Evolutionary conservation across 2,329 filamentous ascomycete genomes (phyloP).

Genomic region (Neoascochyta sp.): DNA sequence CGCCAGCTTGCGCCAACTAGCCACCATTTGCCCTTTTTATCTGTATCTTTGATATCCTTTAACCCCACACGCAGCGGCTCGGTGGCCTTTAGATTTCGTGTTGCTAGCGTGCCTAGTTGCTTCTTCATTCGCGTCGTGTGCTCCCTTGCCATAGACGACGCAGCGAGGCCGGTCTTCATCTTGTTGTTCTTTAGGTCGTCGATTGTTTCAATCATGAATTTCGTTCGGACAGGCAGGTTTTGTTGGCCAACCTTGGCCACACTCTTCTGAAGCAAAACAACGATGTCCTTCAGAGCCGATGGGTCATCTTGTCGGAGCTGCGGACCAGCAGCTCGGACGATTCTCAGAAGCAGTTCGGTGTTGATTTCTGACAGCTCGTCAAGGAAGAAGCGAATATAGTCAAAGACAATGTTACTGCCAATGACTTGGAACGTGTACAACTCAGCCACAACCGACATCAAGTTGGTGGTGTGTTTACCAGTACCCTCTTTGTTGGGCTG

Average conservation of each 20-base stretch:
- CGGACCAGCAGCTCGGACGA: slow-evolving; percentile 75
- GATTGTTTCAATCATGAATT: slow-evolving; percentile 97
- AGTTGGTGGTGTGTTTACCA: slow-evolving; percentile 64
- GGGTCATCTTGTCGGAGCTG: slow-evolving; percentile 87
- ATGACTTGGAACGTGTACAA: slow-evolving; percentile 91
- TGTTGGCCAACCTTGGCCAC: slow-evolving; percentile 64
- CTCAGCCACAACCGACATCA: slow-evolving; percentile 78
- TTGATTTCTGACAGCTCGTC: slow-evolving; percentile 74
- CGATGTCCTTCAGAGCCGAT: slow-evolving; percentile 81
- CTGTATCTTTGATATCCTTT: slow-evolving; percentile 74
- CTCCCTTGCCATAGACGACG: slow-evolving; percentile 70
- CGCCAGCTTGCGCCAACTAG: slow-evolving; percentile 91
- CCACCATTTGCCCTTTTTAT: slow-evolving; percentile 97
- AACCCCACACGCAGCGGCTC: slow-evolving; percentile 81
- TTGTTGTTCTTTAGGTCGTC: slow-evolving; percentile 93
- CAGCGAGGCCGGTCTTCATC: slow-evolving; percentile 68
- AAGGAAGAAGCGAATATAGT: slow-evolving; percentile 80
- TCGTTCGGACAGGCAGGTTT: slow-evolving; percentile 79
- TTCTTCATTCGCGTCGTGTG: slow-evolving; percentile 89
- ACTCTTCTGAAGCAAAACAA: slow-evolving; percentile 70
- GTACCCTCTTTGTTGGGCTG: slow-evolving; percentile 38
- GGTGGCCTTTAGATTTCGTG: slow-evolving; percentile 63
- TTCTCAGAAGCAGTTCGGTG: slow-evolving; percentile 79
- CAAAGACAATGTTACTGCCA: slow-evolving; percentile 78
- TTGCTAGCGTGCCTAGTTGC: slow-evolving; percentile 72